Base-by-base conservation (phyloP, 345 rosid species). In the Gynandropsis gynandra region DNA sequence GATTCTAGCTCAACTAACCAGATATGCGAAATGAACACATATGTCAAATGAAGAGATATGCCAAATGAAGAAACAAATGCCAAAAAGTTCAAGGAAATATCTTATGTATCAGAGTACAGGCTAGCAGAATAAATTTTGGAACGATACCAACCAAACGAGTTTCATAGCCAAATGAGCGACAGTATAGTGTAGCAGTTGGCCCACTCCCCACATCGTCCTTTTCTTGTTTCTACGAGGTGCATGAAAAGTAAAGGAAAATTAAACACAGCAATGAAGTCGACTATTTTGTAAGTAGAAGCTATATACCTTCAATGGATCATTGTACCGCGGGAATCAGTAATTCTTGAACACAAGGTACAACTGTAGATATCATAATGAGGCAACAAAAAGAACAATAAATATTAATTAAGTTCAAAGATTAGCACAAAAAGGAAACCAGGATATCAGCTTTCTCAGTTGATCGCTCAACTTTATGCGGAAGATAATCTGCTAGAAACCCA, bases 131-230 rank as follows among this genome's bases (percentile, higher is more conserved):
- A 36, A 3, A 36, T 9, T 2, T 4, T 36, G 13, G 40, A 48
- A 13, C 13, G 15, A 32, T 52, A 75, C 83, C 69, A 54, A 90
- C 98, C 98, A 77, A 68, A 45, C 96, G 95, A 69, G 89, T 66
- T 40, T 80, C 87, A 72, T 80, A 87, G 70, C 87, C 96, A 54
- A 87, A 87, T 46, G 93, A 74, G 56, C 93, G 77, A 43, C 98
- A 90, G 54, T 84, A 90, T 12, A 87, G 77, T 14, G 95, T 84
- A 71, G 75, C 98, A 90, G 66, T 84, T 92, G 45, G 96, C 98
- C 96, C 96, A 92, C 75, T 92, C 98, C 67, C 98, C 96, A 42
- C 98, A 92, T 27, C 96, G 96, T 42, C 98, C 98, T 57, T 68
- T 77, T 69, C 82, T 85, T 19, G 96, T 87, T 78, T 84, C 93